A percentile compares a stretch with the other conserved stretches of the same genome.
These are phyloP conservation scores for Penicillium sp. DNA, from an alignment of 2,329 filamentous ascomycete genomes.

Conservation along the genomic window DNA sequence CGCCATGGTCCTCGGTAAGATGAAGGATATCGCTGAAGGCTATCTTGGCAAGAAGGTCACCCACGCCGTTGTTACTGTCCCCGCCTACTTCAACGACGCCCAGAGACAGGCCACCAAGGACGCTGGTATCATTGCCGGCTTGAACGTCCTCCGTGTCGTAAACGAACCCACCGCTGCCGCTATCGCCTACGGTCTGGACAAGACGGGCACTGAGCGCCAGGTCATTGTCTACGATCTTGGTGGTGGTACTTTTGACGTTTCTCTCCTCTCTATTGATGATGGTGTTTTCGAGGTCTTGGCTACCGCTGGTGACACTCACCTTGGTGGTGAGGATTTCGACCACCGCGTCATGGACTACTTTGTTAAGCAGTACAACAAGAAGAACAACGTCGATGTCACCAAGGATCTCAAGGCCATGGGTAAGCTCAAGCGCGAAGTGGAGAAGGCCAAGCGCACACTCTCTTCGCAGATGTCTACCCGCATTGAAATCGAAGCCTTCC, in stretches of 20 bases:
- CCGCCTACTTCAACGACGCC: conserved; percentile 98
- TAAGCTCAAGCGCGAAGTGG: conserved; percentile 98
- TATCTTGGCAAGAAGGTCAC: conserved; percentile 66
- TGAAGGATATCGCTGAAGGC: conserved; percentile 69
- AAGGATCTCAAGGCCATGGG: conserved; percentile 98
- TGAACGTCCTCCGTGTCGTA: conserved; percentile 94
- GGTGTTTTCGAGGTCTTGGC: conserved; percentile 94
- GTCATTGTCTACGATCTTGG: conserved; percentile 93
- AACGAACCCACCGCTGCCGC: conserved; percentile 96
- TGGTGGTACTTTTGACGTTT: conserved; percentile 95
- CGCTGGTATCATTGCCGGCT: conserved; percentile 86
- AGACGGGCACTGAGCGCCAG: conserved; percentile 81
- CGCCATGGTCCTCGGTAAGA: conserved; percentile 70
- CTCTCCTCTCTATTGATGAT: conserved; percentile 86
- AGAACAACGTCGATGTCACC: conserved; percentile 87
- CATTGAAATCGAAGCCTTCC: conserved; percentile 97
- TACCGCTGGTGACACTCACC: conserved; percentile 94
- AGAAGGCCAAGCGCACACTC: conserved; percentile 98
- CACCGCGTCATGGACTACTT: conserved; percentile 97
- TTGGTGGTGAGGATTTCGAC: conserved; percentile 99
- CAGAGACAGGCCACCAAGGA: conserved; percentile 97
- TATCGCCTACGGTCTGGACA: conserved; percentile 92
- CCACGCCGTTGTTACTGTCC: conserved; percentile 83
- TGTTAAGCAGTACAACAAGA: conserved; percentile 98
- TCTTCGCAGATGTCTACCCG: conserved; percentile 92